These are phyloP conservation scores for Saccharomycopsis phalli DNA, from an alignment of 1,139 yeast genomes.

Conservation along the genomic window DNA sequence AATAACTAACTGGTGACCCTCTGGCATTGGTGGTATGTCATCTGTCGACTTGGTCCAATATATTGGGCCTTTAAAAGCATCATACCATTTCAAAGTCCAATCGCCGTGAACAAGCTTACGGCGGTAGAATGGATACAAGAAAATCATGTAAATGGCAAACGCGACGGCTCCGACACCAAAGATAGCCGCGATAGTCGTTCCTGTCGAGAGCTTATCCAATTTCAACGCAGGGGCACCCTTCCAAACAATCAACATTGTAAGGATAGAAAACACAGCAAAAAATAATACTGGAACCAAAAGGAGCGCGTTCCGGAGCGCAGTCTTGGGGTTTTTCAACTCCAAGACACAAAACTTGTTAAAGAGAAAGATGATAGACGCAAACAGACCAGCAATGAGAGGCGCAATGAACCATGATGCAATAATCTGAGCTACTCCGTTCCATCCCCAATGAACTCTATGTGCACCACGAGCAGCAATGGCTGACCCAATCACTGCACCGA, in stretches of 20 bases:
- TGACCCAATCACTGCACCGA: slow-evolving; percentile 70
- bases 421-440: slow-evolving; percentile 65
- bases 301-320: slow-evolving; percentile 46
- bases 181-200: slow-evolving; percentile 41
- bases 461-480: slow-evolving; percentile 66
- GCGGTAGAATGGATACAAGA: slow-evolving; percentile 54
- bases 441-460: slow-evolving; percentile 58
- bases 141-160: slow-evolving; percentile 39
- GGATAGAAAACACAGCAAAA: slow-evolving; percentile 49
- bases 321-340: slow-evolving; percentile 41
- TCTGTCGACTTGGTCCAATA: slow-evolving; percentile 49
- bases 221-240: slow-evolving; percentile 65
- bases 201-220: slow-evolving; percentile 41
- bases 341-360: slow-evolving; percentile 52
- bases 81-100: slow-evolving; percentile 58
- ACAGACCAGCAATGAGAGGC: slow-evolving; percentile 59
- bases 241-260: slow-evolving; percentile 58
- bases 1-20: slow-evolving; percentile 43
- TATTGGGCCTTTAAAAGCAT: slow-evolving; percentile 48
- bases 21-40: slow-evolving; percentile 59
- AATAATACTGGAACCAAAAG: slow-evolving; percentile 53
- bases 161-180: slow-evolving; percentile 42
- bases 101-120: slow-evolving; percentile 56
- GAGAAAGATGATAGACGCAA: slow-evolving; percentile 51
- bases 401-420: slow-evolving; percentile 80